Evolutionary conservation across 1,139 yeast genomes (phyloP).

Genomic region (Protomyces lactucae-debilis): DNA sequence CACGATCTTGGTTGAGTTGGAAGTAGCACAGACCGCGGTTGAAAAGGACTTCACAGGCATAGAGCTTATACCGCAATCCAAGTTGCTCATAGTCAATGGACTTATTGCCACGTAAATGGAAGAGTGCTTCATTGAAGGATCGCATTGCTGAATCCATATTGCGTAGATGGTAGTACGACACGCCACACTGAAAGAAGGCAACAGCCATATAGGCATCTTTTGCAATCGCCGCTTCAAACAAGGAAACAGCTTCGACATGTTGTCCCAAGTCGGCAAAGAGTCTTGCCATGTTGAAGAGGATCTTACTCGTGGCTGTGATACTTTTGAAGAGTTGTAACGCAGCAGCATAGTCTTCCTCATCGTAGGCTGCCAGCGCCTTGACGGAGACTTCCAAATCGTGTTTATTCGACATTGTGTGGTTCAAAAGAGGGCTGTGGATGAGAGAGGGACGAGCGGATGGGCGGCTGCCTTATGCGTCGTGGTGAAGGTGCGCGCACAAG

Average conservation of each 20-base stretch:
- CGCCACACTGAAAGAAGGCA: constrained; percentile 35
- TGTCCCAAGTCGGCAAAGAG: constrained; percentile 31
- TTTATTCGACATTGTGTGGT: not conserved
- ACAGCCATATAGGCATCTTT: constrained; percentile 35
- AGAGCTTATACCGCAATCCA: constrained; percentile 34
- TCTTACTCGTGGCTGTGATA: constrained; percentile 17
- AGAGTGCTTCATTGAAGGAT: constrained; percentile 34
- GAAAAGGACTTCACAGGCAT: constrained; percentile 35
- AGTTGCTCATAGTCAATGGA: constrained; percentile 35
- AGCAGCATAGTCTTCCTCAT: constrained; percentile 14
- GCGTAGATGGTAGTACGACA: constrained; percentile 33
- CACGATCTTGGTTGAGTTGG: constrained; percentile 31
- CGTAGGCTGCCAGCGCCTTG: constrained; percentile 19
- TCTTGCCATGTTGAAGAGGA: constrained; percentile 32
- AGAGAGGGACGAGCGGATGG: not conserved
- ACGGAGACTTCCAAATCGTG: constrained; percentile 22
- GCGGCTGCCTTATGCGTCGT: too few relatives aligned
- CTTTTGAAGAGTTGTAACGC: constrained; percentile 11
- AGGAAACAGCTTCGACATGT: constrained; percentile 29
- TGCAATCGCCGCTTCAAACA: constrained; percentile 30
- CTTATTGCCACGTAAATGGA: constrained; percentile 34
- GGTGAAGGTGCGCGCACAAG: too few relatives aligned
- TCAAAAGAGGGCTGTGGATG: not conserved
- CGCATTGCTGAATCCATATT: constrained; percentile 33
- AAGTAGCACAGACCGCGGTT: constrained; percentile 34